These are phyloP conservation scores for Camellia japonica DNA, from an alignment of 148 eudicot genomes.

Conservation along the genomic window DNA sequence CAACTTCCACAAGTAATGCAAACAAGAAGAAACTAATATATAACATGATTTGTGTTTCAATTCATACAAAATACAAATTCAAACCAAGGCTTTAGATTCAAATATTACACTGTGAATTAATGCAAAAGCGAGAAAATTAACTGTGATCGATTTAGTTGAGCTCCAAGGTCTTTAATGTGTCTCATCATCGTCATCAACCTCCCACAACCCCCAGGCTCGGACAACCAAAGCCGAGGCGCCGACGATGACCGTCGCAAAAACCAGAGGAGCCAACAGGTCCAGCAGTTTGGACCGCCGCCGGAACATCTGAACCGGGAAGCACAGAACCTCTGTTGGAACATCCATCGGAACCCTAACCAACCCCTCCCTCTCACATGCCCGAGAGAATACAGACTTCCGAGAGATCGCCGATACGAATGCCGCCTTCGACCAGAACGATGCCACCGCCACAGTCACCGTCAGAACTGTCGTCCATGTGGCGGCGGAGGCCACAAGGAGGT, in stretches of 20 bases:
- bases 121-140: too few species aligned
- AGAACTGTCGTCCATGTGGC: constrained; percentile 66
- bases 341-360: constrained; percentile 52
- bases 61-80: too few species aligned
- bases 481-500: constrained; percentile 44
- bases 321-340: too few species aligned
- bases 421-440: constrained; percentile 60
- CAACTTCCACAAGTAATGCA: too few species aligned
- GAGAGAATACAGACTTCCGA: constrained; percentile 43
- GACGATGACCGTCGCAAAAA: constrained; percentile 69
- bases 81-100: too few species aligned
- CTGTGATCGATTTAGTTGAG: background rate
- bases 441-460: constrained; percentile 47
- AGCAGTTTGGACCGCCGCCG: too few species aligned
- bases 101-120: too few species aligned
- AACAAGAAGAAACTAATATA: too few species aligned
- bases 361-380: constrained; percentile 27
- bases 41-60: too few species aligned
- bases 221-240: constrained; percentile 64
- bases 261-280: constrained; percentile 42
- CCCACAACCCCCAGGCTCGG: constrained; percentile 59
- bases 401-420: constrained; percentile 58
- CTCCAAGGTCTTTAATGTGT: background rate
- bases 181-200: constrained; percentile 22
- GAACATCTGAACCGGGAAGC: too few species aligned